These are phyloP conservation scores for Mortierella alpina DNA, from an alignment of 192 early-diverging fungal species.

Conservation along the genomic window DNA sequence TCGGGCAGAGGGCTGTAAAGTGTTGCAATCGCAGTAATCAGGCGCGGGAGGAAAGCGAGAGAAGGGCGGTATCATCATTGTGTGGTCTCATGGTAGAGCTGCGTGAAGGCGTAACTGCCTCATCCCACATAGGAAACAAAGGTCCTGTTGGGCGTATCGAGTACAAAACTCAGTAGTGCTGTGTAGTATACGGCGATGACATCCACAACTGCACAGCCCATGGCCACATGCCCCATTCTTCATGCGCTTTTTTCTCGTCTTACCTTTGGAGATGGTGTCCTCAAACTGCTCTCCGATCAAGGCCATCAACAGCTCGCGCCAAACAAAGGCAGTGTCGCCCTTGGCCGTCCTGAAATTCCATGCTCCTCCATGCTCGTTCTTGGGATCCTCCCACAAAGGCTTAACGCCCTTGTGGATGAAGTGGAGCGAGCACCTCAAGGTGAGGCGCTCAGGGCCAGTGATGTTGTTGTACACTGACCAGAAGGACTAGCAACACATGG, in stretches of 20 bases:
- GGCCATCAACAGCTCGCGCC: conserved; percentile 62
- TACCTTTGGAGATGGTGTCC: conserved; percentile 55
- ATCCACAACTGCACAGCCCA: too few species aligned
- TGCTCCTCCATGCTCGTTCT: conserved; percentile 62
- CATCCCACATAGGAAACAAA: too few species aligned
- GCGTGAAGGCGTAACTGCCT: too few species aligned
- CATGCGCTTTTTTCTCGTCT: conserved; percentile 2
- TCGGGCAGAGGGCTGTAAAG: too few species aligned
- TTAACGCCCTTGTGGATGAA: conserved; percentile 63
- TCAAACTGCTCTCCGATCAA: conserved; percentile 64
- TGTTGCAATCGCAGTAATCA: too few species aligned
- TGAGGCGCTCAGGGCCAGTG: conserved; percentile 56
- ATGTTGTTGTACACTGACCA: conserved; percentile 65
- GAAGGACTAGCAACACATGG: conserved; percentile 39
- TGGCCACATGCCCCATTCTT: not conserved
- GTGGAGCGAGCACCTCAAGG: conserved; percentile 55
- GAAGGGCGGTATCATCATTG: too few species aligned
- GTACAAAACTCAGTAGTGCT: too few species aligned
- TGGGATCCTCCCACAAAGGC: conserved; percentile 64
- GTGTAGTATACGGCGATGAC: too few species aligned
- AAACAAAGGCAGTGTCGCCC: conserved; percentile 54
- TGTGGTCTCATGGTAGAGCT: too few species aligned
- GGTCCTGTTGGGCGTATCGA: too few species aligned
- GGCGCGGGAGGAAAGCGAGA: too few species aligned
- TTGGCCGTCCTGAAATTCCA: conserved; percentile 62